Base-by-base conservation (phyloP, 2,329 filamentous ascomycete genomes). In the Rutstroemia sp. region DNA sequence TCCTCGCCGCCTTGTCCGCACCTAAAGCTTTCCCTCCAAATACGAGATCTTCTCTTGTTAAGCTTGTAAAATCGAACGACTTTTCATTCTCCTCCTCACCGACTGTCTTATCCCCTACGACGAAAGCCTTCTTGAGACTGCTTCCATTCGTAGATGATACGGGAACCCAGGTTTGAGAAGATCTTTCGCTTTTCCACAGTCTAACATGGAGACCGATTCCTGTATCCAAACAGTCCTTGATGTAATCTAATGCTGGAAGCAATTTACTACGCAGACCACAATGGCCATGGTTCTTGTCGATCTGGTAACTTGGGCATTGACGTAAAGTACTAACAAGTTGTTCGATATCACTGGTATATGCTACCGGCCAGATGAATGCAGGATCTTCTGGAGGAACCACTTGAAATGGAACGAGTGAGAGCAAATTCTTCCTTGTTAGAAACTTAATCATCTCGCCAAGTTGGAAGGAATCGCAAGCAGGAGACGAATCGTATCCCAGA, bases 371-470 rank as follows among this genome's bases (percentile, higher is more conserved):
- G 27, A 67, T 57, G 17, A 67, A 66, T 2, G 68, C 65, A 4
- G 61, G 54, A 45, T 68, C 66, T 12, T 69, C 65, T 5, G 78
- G 65, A 1, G 78, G 78, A 2, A 68, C 64, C 0, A 78, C 73
- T 38, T 77, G 76, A 60, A 81, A 82, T 65, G 83, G 78, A 6
- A 78, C 73, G 1, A 89, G 71, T 39, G 77, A 79, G 4, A 89
- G 65, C 0, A 88, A 79, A 27, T 79, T 76, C 61, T 82, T 82
- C 61, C 78, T 77, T 14, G 76, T 72, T 38, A 91, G 79, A 70
- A 91, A 91, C 62, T 83, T 83, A 60, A 89, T 72, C 77, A 88
- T 88, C 71, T 91, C 86, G 21, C 87, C 88, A 1, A 92, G 78
- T 70, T 92, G 88, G 65, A 87, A 92, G 2, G 83, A 84, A 71